These are phyloP conservation scores for Aureobasidium sp. DNA, from an alignment of 2,329 filamentous ascomycete genomes.

Conservation along the genomic window DNA sequence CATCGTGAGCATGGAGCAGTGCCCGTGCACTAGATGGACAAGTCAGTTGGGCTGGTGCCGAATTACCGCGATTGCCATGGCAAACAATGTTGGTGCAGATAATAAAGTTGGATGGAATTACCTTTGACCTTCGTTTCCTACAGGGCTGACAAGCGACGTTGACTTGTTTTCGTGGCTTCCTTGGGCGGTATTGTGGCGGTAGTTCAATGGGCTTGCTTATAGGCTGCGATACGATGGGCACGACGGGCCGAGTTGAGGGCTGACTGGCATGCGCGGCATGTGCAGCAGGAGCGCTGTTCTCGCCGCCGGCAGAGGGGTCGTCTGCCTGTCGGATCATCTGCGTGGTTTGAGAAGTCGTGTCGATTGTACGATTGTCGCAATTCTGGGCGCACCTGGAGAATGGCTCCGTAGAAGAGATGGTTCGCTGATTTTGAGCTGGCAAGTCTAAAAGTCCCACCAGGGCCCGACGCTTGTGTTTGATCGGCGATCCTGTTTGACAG, in stretches of 20 bases:
- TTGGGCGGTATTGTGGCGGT: constrained; percentile 6
- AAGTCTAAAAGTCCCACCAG: not conserved
- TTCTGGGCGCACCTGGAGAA: not conserved
- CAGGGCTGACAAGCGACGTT: constrained; percentile 7
- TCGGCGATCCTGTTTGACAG: not conserved
- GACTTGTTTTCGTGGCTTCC: constrained; percentile 10
- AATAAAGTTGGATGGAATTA: not conserved
- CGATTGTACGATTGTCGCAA: not conserved
- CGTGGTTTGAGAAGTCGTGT: not conserved
- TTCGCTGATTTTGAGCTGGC: constrained; percentile 3
- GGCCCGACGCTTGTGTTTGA: not conserved
- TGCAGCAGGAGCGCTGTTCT: not conserved
- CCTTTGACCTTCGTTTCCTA: constrained; percentile 10
- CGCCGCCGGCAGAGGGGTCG: not conserved
- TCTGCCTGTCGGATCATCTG: constrained; percentile 5
- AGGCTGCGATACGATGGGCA: constrained; percentile 7
- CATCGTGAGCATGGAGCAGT: constrained; percentile 7
- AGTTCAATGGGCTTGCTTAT: constrained; percentile 6
- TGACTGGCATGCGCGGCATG: not conserved
- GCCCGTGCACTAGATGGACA: constrained; percentile 2
- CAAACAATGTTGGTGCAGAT: not conserved
- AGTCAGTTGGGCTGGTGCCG: not conserved
- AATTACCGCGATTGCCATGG: not conserved
- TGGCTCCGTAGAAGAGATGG: constrained; percentile 2
- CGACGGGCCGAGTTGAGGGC: not conserved